A percentile compares a stretch with the other conserved stretches of the same genome.
Conservation (phyloP, 169 alveolate species). For the Plasmodium coatneyi region DNA sequence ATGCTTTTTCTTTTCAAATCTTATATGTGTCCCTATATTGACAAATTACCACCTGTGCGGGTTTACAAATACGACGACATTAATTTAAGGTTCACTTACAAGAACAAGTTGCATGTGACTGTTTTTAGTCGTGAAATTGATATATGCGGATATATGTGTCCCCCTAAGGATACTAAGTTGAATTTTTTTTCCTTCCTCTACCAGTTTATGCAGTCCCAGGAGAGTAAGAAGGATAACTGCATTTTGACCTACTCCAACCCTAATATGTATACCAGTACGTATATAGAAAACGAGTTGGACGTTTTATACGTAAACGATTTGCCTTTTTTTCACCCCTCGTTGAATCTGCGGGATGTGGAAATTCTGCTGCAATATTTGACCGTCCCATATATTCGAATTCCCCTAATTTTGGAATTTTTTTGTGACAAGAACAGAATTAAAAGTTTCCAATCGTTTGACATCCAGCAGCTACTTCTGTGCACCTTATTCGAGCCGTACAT, state of each 20-base stretch:
- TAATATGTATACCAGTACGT: conserved; percentile 68
- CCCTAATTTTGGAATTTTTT: conserved; percentile 87
- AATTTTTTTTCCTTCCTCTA: conserved; percentile 76
- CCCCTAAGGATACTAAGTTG: conserved; percentile 76
- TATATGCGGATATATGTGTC: conserved; percentile 69
- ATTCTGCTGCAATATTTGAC: conserved; percentile 88
- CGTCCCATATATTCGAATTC: conserved; percentile 88
- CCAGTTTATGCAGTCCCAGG: conserved; percentile 64
- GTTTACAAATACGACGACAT: conserved; percentile 67
- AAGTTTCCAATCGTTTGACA: conserved; percentile 80
- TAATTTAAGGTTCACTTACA: conserved; percentile 41
- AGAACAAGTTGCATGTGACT: conserved; percentile 53
- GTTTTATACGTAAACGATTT: conserved; percentile 82
- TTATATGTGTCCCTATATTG: conserved; percentile 75
- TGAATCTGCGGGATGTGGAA: conserved; percentile 86
- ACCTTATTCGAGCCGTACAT: conserved; percentile 87
- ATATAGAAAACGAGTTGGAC: conserved; percentile 84
- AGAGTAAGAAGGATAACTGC: conserved; percentile 39
- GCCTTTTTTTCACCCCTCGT: conserved; percentile 83
- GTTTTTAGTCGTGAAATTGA: conserved; percentile 60
- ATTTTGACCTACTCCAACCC: conserved; percentile 72
- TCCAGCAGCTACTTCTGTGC: conserved; percentile 86
- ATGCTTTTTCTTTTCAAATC: conserved; percentile 72
- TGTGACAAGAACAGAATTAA: conserved; percentile 84
- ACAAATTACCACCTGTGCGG: conserved; percentile 57